These are phyloP conservation scores for Boletus sp. DNA, from an alignment of 768 basidiomycete genomes.

Conservation along the genomic window DNA sequence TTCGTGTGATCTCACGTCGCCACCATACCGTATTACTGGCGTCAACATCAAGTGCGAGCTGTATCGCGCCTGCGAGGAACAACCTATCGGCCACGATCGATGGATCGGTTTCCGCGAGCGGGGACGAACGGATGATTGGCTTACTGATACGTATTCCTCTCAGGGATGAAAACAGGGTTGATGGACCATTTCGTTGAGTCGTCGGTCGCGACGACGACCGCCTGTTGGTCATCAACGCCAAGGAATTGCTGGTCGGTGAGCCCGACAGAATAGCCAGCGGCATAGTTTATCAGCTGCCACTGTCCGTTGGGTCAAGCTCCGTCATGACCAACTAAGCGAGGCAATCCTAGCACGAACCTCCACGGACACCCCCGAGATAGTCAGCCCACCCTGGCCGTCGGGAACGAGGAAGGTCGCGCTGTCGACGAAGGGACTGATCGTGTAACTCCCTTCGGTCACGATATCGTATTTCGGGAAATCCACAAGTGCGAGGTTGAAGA, in stretches of 20 bases:
- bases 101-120: neutral
- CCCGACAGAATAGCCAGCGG: neutral
- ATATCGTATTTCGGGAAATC: neutral
- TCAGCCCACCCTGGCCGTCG: neutral
- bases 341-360: neutral
- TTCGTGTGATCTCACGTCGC: neutral
- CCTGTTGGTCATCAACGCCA: neutral
- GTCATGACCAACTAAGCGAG: neutral
- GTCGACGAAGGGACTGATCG: neutral
- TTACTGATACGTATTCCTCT: neutral
- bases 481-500: neutral
- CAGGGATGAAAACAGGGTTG: neutral
- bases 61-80: neutral
- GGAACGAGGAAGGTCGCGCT: neutral
- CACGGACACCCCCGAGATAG: neutral
- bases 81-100: neutral
- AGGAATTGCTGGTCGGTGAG: neutral
- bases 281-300: neutral
- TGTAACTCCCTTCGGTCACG: neutral
- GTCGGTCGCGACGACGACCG: neutral
- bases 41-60: neutral
- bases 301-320: neutral
- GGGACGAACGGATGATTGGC: neutral
- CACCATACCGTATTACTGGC: neutral
- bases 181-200: neutral